Conservation (phyloP, 1,284 basidiomycete genomes). For the Puccinia brachypodii region DNA sequence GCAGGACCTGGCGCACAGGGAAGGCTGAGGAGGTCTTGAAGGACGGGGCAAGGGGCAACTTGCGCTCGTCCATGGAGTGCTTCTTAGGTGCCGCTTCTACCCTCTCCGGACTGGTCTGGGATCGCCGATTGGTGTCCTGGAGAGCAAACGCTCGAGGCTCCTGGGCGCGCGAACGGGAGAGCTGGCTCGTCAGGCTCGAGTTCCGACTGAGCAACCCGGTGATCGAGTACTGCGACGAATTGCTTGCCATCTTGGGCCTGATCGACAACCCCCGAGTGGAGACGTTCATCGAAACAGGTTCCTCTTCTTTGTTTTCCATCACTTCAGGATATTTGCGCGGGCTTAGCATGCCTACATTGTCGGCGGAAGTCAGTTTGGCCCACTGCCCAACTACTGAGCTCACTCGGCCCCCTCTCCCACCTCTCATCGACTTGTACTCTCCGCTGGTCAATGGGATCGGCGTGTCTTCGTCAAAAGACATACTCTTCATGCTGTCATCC, state of each 20-base stretch:
- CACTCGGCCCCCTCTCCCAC: slow-evolving; percentile 27
- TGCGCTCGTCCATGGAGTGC: neutral
- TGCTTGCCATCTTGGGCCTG: neutral
- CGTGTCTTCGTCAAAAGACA: slow-evolving; percentile 18
- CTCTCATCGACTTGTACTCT: slow-evolving; percentile 43
- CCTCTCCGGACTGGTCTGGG: neutral
- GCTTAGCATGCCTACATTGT: neutral
- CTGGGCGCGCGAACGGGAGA: neutral
- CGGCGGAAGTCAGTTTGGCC: slow-evolving; percentile 3
- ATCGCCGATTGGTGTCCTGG: neutral
- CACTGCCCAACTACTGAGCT: slow-evolving; percentile 38
- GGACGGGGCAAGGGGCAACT: neutral
- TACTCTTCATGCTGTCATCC: neutral
- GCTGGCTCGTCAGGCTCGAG: slow-evolving; percentile 2
- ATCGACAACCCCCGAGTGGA: slow-evolving; percentile 32
- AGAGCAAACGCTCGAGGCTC: neutral
- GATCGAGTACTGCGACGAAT: neutral
- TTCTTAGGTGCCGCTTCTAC: neutral
- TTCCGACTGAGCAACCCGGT: slow-evolving; percentile 20
- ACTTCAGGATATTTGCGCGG: neutral
- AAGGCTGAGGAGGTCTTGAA: neutral
- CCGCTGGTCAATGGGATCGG: slow-evolving; percentile 36
- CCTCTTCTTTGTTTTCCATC: neutral
- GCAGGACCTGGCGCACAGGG: neutral
- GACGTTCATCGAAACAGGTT: neutral